Conservation (phyloP, 1,284 basidiomycete genomes). For the Laetiporus sulphureus region DNA sequence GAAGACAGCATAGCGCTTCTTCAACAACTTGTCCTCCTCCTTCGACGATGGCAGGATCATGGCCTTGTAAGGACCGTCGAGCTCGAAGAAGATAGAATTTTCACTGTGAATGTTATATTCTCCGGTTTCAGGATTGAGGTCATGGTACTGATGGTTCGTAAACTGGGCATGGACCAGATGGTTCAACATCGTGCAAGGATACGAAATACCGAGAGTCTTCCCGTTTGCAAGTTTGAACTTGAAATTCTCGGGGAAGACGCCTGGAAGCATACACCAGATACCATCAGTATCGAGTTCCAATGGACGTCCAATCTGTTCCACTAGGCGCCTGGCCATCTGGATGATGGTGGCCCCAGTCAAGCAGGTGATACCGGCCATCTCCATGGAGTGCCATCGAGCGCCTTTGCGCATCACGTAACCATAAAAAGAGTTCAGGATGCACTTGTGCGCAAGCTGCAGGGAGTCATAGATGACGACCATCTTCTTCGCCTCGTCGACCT, state of each 20-base stretch:
- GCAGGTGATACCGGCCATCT: slow-evolving; percentile 99
- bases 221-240: slow-evolving; percentile 88
- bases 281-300: slow-evolving; percentile 98
- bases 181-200: slow-evolving; percentile 99
- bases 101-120: slow-evolving; percentile 88
- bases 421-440: slow-evolving; percentile 99
- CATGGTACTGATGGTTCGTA: slow-evolving; percentile 98
- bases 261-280: slow-evolving; percentile 99
- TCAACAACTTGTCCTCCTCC: slow-evolving; percentile 97
- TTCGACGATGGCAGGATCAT: slow-evolving; percentile 99
- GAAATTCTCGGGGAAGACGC: slow-evolving; percentile 97
- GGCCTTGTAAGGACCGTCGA: slow-evolving; percentile 97
- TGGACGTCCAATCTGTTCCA: slow-evolving; percentile 96
- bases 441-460: slow-evolving; percentile 99
- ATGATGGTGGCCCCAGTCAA: slow-evolving; percentile 99
- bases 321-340: slow-evolving; percentile 97
- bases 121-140: slow-evolving; percentile 80
- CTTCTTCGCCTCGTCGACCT: slow-evolving; percentile 96
- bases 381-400: slow-evolving; percentile 99
- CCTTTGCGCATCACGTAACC: slow-evolving; percentile 99
- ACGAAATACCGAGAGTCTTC: slow-evolving; percentile 89
- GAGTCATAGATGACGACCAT: slow-evolving; percentile 99
- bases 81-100: slow-evolving; percentile 99
- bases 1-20: slow-evolving; percentile 99
- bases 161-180: slow-evolving; percentile 94